Conservation (phyloP, 345 rosid species). For the thale cress (Arabidopsis thaliana) region TAIR10.1 NC_003070.9:11545001-11545500, state of each 20-base stretch:
- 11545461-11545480: constrained; percentile 6
- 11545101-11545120: not conserved
- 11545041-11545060: not conserved
- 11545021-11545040: constrained; percentile 1
- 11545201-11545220: not conserved
- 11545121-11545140: not conserved
- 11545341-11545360: constrained; percentile 39
- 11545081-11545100: not conserved
- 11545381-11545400: constrained; percentile 24
- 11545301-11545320: constrained; percentile 32
- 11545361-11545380: constrained; percentile 13
- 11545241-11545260: not conserved
- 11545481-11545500: not conserved
- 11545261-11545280: not conserved
- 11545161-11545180: not conserved
- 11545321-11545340: constrained; percentile 39
- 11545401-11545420: not conserved
- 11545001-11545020: not conserved
- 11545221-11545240: not conserved
- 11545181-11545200: not conserved
- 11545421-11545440: not conserved
- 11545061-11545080: not conserved
- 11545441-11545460: constrained; percentile 8
- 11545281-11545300: not conserved
- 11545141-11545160: not conserved